Evolutionary conservation across 768 basidiomycete species (phyloP).

Genomic region (Auriscalpium orientale): DNA sequence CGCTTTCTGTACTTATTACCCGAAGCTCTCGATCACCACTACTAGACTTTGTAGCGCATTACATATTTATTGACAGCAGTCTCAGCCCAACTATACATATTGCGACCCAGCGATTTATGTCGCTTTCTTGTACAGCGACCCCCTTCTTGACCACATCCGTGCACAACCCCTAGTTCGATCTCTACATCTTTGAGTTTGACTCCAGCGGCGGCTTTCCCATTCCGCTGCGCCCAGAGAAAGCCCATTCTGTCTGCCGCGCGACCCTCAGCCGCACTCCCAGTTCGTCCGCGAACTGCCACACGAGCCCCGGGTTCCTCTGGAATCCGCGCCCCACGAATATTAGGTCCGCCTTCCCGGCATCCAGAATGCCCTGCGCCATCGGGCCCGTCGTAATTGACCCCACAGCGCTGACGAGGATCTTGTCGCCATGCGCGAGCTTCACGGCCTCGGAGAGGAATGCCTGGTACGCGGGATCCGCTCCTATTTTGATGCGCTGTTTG

Average conservation of each 20-base stretch:
- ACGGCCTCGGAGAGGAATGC: conserved; percentile 49
- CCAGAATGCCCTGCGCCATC: conserved; percentile 52
- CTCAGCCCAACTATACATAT: too few relatives aligned
- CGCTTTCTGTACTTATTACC: too few relatives aligned
- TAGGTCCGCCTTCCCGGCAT: conserved; percentile 52
- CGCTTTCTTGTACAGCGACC: too few relatives aligned
- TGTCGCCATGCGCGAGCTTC: conserved; percentile 37
- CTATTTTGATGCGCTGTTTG: conserved; percentile 20
- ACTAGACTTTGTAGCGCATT: too few relatives aligned
- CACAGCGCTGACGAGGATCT: conserved; percentile 40
- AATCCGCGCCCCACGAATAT: conserved; percentile 33
- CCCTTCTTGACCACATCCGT: too few relatives aligned
- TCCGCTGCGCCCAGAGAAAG: conserved; percentile 29
- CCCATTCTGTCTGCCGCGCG: conserved; percentile 52
- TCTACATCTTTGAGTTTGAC: too few relatives aligned
- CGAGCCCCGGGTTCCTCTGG: conserved; percentile 49
- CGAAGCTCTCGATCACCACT: too few relatives aligned
- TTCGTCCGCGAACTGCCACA: conserved; percentile 47
- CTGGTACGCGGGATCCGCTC: conserved; percentile 36
- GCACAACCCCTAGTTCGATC: too few relatives aligned
- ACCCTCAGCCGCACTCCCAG: conserved; percentile 39
- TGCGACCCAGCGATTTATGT: too few relatives aligned
- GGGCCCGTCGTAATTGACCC: conserved; percentile 50
- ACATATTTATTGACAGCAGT: too few relatives aligned
- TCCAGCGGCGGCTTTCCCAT: too few relatives aligned